Evolutionary conservation across 352 stramenopile species (phyloP), one percentile per base, ranked within the genome.

Genomic region (Pythium apleroticum): DNA sequence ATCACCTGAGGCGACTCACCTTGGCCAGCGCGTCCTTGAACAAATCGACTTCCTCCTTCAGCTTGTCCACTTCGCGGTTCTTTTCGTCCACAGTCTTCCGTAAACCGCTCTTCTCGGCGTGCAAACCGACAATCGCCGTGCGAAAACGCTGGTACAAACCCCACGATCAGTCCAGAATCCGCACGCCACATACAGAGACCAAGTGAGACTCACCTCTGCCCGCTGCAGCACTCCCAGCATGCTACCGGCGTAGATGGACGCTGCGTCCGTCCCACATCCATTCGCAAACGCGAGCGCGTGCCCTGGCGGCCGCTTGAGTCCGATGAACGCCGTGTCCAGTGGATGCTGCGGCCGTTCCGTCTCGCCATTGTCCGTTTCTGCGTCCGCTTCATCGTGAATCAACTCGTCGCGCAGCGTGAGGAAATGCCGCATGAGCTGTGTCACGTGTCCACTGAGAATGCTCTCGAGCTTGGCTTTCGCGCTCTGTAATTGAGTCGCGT

Each of bases 21-120:
- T 74, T 81, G 3, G 67, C 69, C 5, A 91, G 63, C 8, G 73
- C 72, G 41, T 90, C 81, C 61, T 88, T 91, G 65, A 88, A 91
- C 28, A 88, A 73, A 5, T 66, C 57, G 17, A 90, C 66, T 55
- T 91, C 76, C 53, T 89, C 77, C 0, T 67, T 65, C 9, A 90
- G 46, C 27, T 74, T 58, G 3, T 27, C 62, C 0, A 86, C 25
- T 20, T 79, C 57, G n/a, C 59, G 56, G 14, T 84, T 68, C 28
- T 78, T 73, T 12, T 77, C 60, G 1, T 65, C 46, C 17, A 81
- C 62, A 11, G 54, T 17, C 28, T 74, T 67, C 3, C 58, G 27
- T 14, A 91, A 57, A 14, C 59, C 30, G 6, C 66, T 67, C 43
- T 80, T 77, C 63, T 91, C 75, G 2, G 72, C 73, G 8, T 60